phyloP scores from a whole-genome alignment of 106 monocot species.

The Platanthera guangdongensis region DNA sequence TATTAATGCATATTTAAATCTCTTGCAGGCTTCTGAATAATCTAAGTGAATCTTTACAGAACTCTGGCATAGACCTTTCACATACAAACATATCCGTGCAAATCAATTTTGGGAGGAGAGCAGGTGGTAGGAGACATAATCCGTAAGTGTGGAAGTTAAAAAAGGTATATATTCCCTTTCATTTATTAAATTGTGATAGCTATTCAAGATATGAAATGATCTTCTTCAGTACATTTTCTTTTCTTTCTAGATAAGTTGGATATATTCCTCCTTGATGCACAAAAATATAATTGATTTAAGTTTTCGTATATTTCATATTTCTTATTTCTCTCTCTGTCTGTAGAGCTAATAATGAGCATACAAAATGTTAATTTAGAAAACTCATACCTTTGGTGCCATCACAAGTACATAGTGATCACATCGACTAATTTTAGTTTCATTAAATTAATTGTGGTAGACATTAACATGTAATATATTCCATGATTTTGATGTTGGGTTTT shows the following conservation, averaged over 20 bases:
- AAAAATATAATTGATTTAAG: not conserved
- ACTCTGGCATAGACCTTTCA: slow-evolving; percentile 52
- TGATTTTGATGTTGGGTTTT: not conserved
- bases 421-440: not conserved
- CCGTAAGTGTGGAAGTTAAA: not conserved
- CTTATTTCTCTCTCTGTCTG: not conserved
- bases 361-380: not conserved
- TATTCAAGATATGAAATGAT: not conserved
- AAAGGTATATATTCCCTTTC: not conserved
- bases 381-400: not conserved
- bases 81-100: slow-evolving; percentile 59
- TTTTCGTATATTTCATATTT: not conserved
- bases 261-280: not conserved
- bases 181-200: not conserved
- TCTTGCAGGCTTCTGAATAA: slow-evolving; percentile 35
- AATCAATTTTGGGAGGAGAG: slow-evolving; percentile 45
- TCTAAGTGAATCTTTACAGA: slow-evolving; percentile 40
- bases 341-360: not conserved
- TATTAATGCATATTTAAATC: not conserved
- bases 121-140: slow-evolving; percentile 6
- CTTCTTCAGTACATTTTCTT: not conserved
- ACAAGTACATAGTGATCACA: not conserved
- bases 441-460: not conserved
- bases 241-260: not conserved
- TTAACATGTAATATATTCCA: not conserved